Evolutionary conservation across 1,284 basidiomycete genomes (phyloP).

Genomic region (Puccinia brachypodii): DNA sequence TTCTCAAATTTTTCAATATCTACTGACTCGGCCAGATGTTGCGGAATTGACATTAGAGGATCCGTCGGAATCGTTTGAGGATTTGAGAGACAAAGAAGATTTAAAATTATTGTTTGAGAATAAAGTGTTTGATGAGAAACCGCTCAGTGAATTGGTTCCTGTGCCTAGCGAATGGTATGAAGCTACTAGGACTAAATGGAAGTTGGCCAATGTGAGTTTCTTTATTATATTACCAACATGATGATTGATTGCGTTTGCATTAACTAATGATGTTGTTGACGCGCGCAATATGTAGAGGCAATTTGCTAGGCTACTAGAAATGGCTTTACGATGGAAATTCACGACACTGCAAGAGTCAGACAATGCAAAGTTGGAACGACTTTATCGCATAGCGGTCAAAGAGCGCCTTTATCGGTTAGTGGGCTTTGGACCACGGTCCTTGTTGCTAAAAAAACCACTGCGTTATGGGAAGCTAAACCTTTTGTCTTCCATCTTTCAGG

Average conservation of each 20-base stretch:
- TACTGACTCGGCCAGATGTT: slow-evolving; percentile 68
- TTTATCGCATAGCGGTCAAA: slow-evolving; percentile 60
- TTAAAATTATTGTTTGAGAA: slow-evolving; percentile 73
- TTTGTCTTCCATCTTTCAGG: slow-evolving; percentile 27
- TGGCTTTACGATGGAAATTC: slow-evolving; percentile 33
- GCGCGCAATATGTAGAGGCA: slow-evolving; percentile 16
- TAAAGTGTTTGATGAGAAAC: slow-evolving; percentile 63
- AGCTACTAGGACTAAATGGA: slow-evolving; percentile 74
- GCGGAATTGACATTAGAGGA: slow-evolving; percentile 95
- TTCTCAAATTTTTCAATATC: slow-evolving; percentile 76
- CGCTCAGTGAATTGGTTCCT: slow-evolving; percentile 70
- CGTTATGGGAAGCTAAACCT: slow-evolving; percentile 15
- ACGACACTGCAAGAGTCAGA: neutral
- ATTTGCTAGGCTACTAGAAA: slow-evolving; percentile 44
- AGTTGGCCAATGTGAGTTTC: slow-evolving; percentile 75
- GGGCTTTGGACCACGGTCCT: neutral
- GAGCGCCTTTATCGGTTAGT: slow-evolving; percentile 74
- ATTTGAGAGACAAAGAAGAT: slow-evolving; percentile 88
- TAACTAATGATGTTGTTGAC: neutral
- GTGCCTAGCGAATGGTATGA: slow-evolving; percentile 76
- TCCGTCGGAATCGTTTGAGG: slow-evolving; percentile 92
- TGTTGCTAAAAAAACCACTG: neutral
- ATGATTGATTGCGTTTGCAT: neutral
- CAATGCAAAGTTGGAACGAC: slow-evolving; percentile 48
- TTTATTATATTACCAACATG: neutral